Base-by-base conservation (phyloP, 257 asterid genomes). In the Penstemon newberryi region DNA sequence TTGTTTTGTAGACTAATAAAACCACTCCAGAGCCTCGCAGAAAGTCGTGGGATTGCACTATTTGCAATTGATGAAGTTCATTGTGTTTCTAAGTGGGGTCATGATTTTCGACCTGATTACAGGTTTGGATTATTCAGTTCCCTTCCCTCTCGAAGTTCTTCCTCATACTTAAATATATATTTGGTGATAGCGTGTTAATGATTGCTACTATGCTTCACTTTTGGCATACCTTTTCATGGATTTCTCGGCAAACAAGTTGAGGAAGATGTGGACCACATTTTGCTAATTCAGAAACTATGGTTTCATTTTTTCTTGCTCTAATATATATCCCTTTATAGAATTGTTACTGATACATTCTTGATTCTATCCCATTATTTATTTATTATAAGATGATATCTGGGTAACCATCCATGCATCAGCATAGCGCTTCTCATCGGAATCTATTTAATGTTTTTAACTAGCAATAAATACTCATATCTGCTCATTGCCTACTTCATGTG, bases 1-100 rank as follows among this genome's bases (percentile, higher is more conserved):
- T 54, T 65, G 54, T 66, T 55, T 61, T 76, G 81, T 89, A 87
- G 96, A 72, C 75, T 89, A 55, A 80, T 80, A 36, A 58, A 70
- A 50, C 82, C 90, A 56, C 86, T 87, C 70, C 90, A 87, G 75
- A 75, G 70, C 70, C 89, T 89, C 33, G 92, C 95, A 4, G 90
- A 84, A 78, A 60, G 72, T 64, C 89, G 78, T 60, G 96, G 96
- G 69, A 87, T 89, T 72, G 92, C 92, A 65, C 74, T 86, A 36
- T 83, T 89, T 70, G 96, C 96, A 49, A 79, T 89, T 10, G 95
- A 87, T 72, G 96, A 89, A 82, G 96, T 79, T 61, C 92, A 89
- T 67, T 89, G 96, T 77, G 89, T 89, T 81, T 89, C 96, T 54
- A 86, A 86, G 82, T 89, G 96, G 96, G 95, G 96, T 71, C 96